These are phyloP conservation scores for Linaria vulgaris DNA, from an alignment of 257 asterid genomes.

Conservation along the genomic window DNA sequence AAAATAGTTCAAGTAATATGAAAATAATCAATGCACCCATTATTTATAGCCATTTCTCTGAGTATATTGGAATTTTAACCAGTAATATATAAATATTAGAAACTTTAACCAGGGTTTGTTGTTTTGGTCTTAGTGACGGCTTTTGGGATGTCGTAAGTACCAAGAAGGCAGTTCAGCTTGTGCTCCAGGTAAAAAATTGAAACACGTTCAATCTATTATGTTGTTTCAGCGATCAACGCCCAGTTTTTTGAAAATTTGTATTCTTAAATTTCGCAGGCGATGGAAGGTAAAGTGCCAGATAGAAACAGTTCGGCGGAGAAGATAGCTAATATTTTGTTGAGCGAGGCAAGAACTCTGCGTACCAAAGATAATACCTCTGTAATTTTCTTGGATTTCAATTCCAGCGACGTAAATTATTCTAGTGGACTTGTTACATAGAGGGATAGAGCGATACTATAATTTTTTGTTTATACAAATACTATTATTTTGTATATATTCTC, in stretches of 20 bases:
- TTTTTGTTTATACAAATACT: conserved; percentile 25
- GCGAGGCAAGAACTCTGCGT: conserved; percentile 75
- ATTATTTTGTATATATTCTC: conserved; percentile 9
- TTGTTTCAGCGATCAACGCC: background rate
- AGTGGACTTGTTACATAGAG: conserved; percentile 44
- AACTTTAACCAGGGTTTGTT: background rate
- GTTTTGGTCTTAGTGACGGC: conserved; percentile 66
- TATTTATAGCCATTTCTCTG: too few relatives aligned
- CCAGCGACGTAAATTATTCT: conserved; percentile 36
- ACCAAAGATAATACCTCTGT: conserved; percentile 88
- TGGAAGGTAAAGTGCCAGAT: conserved; percentile 46
- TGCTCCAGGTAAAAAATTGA: conserved; percentile 55
- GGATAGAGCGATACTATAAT: conserved; percentile 10
- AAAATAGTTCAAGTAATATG: too few relatives aligned
- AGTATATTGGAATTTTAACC: too few relatives aligned
- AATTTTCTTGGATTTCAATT: conserved; percentile 70
- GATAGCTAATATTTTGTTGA: conserved; percentile 68
- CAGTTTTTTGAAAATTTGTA: background rate
- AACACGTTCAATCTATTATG: background rate
- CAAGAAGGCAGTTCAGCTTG: conserved; percentile 83
- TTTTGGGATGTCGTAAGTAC: conserved; percentile 84
- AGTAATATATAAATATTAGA: too few relatives aligned
- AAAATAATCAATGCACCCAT: too few relatives aligned
- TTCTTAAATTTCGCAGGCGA: conserved; percentile 38
- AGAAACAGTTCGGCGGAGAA: conserved; percentile 53